Conservation (phyloP, 2,329 filamentous ascomycete genomes). For the Drechslerella coelobrocha region DNA sequence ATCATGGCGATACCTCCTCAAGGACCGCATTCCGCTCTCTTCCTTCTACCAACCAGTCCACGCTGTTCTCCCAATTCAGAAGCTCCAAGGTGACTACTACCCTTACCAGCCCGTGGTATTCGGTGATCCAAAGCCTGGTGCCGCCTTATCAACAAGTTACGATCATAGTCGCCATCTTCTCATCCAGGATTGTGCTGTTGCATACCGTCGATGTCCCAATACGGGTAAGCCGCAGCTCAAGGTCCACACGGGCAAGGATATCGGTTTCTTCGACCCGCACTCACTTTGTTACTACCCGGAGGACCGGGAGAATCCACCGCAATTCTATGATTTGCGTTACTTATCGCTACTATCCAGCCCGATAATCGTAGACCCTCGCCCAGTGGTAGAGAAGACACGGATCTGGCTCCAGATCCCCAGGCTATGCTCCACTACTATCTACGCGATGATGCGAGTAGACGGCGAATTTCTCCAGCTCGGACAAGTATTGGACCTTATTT, state of each 20-base stretch:
- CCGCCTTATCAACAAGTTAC: background rate
- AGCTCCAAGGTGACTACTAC: background rate
- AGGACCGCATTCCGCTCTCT: conserved; percentile 5
- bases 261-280: conserved; percentile 13
- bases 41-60: conserved; percentile 7
- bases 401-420: background rate
- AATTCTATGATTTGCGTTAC: conserved; percentile 14
- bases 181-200: conserved; percentile 24
- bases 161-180: conserved; percentile 18
- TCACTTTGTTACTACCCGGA: conserved; percentile 1
- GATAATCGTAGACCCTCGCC: background rate
- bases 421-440: conserved; percentile 3
- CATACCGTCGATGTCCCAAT: conserved; percentile 23
- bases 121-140: background rate
- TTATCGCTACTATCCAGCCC: conserved; percentile 1
- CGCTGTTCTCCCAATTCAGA: background rate
- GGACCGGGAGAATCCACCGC: background rate
- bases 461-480: background rate
- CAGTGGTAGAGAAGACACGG: background rate
- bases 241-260: conserved; percentile 9
- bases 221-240: conserved; percentile 6
- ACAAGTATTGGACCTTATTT: background rate
- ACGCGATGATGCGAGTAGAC: background rate
- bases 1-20: conserved; percentile 17
- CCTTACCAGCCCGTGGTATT: conserved; percentile 5